A percentile compares a stretch with the other conserved stretches of the same genome.
Conservation (phyloP, 139 green algal species). For the Trebouxia sp. region DNA sequence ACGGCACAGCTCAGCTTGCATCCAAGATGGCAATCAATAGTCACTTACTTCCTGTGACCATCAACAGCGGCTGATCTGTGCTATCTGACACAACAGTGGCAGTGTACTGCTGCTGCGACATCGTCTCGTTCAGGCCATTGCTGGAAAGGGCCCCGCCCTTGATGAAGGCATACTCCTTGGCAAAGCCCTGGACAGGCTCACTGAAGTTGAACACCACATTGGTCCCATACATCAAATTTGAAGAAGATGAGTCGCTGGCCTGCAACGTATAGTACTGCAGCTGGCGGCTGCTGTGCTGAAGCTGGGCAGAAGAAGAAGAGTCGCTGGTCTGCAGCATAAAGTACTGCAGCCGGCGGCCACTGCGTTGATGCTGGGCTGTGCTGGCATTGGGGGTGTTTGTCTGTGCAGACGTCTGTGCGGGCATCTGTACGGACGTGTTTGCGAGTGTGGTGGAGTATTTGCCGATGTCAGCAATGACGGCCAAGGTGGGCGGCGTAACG, state of each 20-base stretch:
- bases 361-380: too few species aligned
- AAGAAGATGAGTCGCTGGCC: neutral
- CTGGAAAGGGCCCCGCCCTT: neutral
- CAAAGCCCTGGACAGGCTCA: neutral
- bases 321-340: too few species aligned
- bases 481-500: neutral
- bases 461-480: neutral
- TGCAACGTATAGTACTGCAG: slow-evolving; percentile 3
- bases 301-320: too few species aligned
- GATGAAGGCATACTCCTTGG: neutral
- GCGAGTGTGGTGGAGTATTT: neutral
- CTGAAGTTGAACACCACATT: slow-evolving; percentile 20
- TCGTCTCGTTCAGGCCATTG: neutral
- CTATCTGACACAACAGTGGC: neutral
- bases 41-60: slow-evolving; percentile 17
- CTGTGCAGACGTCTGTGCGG: too few species aligned
- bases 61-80: neutral
- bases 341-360: too few species aligned
- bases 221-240: neutral
- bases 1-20: too few species aligned
- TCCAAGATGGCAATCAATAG: too few species aligned
- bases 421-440: neutral
- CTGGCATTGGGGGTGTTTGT: too few species aligned
- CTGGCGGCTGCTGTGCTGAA: neutral
- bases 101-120: neutral